Conservation (phyloP, 208 protist genomes). For the Crithidia brevicula region DNA sequence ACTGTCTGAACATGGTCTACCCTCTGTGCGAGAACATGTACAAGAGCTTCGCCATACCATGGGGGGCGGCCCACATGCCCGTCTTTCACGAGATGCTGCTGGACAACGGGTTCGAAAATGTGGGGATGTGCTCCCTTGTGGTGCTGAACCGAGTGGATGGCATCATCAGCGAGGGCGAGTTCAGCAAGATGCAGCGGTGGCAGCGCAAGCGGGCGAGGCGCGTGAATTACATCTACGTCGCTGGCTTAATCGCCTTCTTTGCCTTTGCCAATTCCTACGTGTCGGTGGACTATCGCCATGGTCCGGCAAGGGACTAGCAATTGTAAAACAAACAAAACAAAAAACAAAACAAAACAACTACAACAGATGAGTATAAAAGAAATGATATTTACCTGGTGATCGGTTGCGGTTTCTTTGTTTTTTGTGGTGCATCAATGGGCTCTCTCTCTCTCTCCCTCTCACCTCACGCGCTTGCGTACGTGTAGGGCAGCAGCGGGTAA, state of each 20-base stretch:
- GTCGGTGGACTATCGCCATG: conserved; percentile 46
- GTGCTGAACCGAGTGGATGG: conserved; percentile 70
- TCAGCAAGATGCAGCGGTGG: conserved; percentile 44
- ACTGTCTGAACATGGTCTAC: conserved; percentile 82
- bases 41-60: conserved; percentile 83
- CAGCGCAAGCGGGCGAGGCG: conserved; percentile 40
- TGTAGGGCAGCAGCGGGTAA: too few species aligned
- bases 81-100: conserved; percentile 87
- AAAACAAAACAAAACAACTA: too few species aligned
- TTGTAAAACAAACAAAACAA: not conserved
- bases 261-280: conserved; percentile 39
- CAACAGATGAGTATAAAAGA: too few species aligned
- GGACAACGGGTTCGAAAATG: conserved; percentile 77
- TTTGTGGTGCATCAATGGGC: too few species aligned
- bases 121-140: conserved; percentile 76
- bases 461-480: too few species aligned
- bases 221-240: conserved; percentile 23
- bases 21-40: conserved; percentile 67
- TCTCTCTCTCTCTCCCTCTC: too few species aligned
- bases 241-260: conserved; percentile 32
- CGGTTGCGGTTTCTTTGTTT: too few species aligned
- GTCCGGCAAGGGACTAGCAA: conserved; percentile 11
- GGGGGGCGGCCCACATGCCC: conserved; percentile 86
- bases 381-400: too few species aligned
- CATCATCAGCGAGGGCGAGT: conserved; percentile 74